phyloP scores from a whole-genome alignment of 73 alveolate genomes.

The Paramecium sexaurelia region DNA sequence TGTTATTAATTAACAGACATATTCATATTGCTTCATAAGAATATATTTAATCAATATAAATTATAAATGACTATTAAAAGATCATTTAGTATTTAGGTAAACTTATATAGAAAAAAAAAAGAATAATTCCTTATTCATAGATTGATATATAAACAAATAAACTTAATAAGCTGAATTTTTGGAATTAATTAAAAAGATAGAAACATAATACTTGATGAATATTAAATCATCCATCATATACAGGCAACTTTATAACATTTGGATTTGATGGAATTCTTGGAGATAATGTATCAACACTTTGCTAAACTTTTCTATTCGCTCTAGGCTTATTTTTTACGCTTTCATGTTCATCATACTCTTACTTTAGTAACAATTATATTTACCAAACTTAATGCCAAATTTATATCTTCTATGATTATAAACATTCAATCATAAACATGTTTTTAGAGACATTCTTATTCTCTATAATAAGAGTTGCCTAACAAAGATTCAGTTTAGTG shows the following conservation, averaged over 20 bases:
- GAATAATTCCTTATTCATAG: too few relatives aligned
- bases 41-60: not conserved
- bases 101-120: too few relatives aligned
- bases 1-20: not conserved
- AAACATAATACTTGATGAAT: not conserved
- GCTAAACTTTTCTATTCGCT: constrained; percentile 38
- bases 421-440: constrained; percentile 64
- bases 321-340: constrained; percentile 32
- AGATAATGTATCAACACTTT: constrained; percentile 50
- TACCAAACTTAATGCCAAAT: constrained; percentile 67
- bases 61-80: not conserved
- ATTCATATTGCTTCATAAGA: not conserved
- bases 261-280: constrained; percentile 28
- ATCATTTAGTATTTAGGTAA: not conserved
- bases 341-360: constrained; percentile 28
- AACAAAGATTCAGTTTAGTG: constrained; percentile 63
- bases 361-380: constrained; percentile 39
- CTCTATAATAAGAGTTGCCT: constrained; percentile 64
- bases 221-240: constrained; percentile 44
- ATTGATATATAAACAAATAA: not conserved
- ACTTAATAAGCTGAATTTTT: constrained; percentile 48
- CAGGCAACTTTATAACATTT: constrained; percentile 15
- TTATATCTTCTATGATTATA: constrained; percentile 63
- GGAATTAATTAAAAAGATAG: constrained; percentile 44
- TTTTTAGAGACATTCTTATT: constrained; percentile 70